phyloP scores from a whole-genome alignment of 805 yeast genomes.

The Yarrowia phangngaensis region DNA sequence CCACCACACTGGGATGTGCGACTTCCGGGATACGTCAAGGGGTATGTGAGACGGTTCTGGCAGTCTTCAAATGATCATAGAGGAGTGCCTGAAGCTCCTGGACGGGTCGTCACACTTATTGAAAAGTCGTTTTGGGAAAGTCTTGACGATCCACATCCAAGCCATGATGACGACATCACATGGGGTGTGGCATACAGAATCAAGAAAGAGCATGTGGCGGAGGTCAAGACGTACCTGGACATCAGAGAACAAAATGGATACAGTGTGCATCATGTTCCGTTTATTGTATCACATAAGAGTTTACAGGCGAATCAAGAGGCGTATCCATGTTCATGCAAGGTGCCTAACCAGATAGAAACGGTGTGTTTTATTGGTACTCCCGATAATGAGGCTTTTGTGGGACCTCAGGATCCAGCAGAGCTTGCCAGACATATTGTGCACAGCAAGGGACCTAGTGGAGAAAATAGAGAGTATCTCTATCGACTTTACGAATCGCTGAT shows the following conservation, averaged over 20 bases:
- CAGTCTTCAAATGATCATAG: conserved; percentile 86
- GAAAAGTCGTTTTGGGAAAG: conserved; percentile 54
- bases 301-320: conserved; percentile 12
- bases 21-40: conserved; percentile 69
- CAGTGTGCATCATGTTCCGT: conserved; percentile 61
- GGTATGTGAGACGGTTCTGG: conserved; percentile 84
- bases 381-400: conserved; percentile 76
- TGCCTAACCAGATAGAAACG: conserved; percentile 45
- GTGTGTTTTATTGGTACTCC: conserved; percentile 79
- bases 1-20: conserved; percentile 65
- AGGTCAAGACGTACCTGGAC: conserved; percentile 68
- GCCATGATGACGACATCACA: conserved; percentile 41
- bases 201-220: conserved; percentile 55
- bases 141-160: conserved; percentile 42
- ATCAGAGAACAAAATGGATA: conserved; percentile 88
- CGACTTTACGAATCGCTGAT: conserved; percentile 50
- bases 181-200: conserved; percentile 86
- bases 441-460: conserved; percentile 76
- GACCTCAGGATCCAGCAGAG: conserved; percentile 60
- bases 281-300: conserved; percentile 45
- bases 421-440: conserved; percentile 60
- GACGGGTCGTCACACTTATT: conserved; percentile 80
- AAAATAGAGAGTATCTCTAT: conserved; percentile 65
- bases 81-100: conserved; percentile 83
- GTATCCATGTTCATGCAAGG: conserved; percentile 14